Conservation (phyloP, 768 basidiomycete species). For the Russula griseocarnosa region DNA sequence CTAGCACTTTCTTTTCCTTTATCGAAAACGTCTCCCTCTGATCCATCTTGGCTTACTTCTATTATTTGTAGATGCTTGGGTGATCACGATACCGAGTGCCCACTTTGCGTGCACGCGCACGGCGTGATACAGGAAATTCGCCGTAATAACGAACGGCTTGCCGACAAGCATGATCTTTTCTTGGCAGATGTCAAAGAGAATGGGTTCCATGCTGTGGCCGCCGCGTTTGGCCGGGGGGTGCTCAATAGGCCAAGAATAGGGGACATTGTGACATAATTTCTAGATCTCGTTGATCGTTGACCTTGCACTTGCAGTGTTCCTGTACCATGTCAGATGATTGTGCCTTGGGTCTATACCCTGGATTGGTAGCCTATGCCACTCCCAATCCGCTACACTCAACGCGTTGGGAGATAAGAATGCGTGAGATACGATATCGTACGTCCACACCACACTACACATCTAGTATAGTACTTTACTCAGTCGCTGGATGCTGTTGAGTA, state of each 20-base stretch:
- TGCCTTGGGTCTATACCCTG: background rate
- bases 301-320: background rate
- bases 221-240: slow-evolving; percentile 65
- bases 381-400: background rate
- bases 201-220: slow-evolving; percentile 68
- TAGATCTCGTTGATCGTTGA: background rate
- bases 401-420: background rate
- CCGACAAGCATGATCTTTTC: slow-evolving; percentile 79
- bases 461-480: slow-evolving; percentile 82
- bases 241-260: slow-evolving; percentile 37
- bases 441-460: slow-evolving; percentile 10
- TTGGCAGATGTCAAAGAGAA: slow-evolving; percentile 65
- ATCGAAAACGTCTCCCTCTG: too few relatives aligned
- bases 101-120: slow-evolving; percentile 81
- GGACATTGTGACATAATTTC: slow-evolving; percentile 17
- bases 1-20: background rate
- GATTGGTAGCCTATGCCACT: background rate
- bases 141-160: slow-evolving; percentile 77
- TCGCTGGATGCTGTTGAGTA: slow-evolving; percentile 83
- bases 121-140: slow-evolving; percentile 87
- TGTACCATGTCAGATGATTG: background rate
- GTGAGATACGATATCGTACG: slow-evolving; percentile 15
- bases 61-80: slow-evolving; percentile 65
- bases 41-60: background rate
- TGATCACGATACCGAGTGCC: slow-evolving; percentile 87